Conservation (phyloP, 768 basidiomycete genomes). For the Rhodocollybia butyracea region DNA sequence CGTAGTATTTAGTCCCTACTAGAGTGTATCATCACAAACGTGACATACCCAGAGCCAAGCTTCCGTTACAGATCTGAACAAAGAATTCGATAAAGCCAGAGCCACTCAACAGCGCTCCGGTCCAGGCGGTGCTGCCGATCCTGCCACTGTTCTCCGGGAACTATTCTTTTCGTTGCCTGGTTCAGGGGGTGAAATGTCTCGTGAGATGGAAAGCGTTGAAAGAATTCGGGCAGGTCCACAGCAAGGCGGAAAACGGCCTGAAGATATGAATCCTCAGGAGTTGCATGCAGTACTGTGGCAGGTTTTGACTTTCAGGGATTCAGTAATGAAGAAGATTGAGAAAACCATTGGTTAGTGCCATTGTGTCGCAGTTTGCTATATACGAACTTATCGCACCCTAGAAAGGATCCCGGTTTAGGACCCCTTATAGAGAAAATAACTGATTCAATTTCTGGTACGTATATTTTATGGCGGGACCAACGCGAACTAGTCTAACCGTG, state of each 20-base stretch:
- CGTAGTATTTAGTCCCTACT: constrained; percentile 14
- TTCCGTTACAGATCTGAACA: constrained; percentile 84
- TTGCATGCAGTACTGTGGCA: constrained; percentile 82
- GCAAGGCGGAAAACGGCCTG: constrained; percentile 66
- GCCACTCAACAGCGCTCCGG: constrained; percentile 41
- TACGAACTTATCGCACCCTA: background rate
- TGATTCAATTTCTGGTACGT: constrained; percentile 63
- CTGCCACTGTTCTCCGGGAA: constrained; percentile 51
- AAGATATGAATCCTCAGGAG: constrained; percentile 88
- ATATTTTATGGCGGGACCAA: background rate
- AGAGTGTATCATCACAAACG: background rate
- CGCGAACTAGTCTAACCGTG: background rate
- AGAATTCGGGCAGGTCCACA: constrained; percentile 58
- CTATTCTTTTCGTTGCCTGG: constrained; percentile 65
- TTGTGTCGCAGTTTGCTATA: background rate
- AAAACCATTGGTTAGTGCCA: constrained; percentile 56
- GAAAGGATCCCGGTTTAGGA: constrained; percentile 80
- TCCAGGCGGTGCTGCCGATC: constrained; percentile 27
- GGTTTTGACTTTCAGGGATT: constrained; percentile 79
- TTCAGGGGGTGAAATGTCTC: constrained; percentile 55
- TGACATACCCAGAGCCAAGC: constrained; percentile 45
- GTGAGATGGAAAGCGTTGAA: constrained; percentile 74
- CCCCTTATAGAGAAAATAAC: constrained; percentile 75
- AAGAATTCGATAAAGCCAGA: constrained; percentile 71
- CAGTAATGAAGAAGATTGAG: constrained; percentile 76